Evolutionary conservation across 164 flowering plant genomes (phyloP), one percentile per base, ranked within the genome.

Genomic region (Aristolochia contorta): DNA sequence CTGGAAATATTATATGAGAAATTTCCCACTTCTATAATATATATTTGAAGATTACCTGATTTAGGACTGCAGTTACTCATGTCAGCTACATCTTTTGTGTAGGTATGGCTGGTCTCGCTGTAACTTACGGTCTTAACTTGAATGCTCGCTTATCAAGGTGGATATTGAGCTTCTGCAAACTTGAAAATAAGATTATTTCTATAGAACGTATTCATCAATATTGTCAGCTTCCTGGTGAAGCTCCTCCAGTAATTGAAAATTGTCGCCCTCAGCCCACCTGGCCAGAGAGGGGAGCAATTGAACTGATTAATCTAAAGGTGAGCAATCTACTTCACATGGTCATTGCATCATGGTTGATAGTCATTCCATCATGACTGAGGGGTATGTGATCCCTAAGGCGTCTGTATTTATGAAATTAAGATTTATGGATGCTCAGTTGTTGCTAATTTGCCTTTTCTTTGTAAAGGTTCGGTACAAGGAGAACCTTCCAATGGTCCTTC

Each of bases 31-130:
- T 37, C 10, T 37, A 1, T 37, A 37, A 0, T 37, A 37, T 37
- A 37, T 37, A 37, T 37, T 37, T 10, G 30, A 3, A 37, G 7
- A 37, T 4, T 10, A 37, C 43, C 43, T 37, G 43, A 37, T 37
- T 37, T 4, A 37, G 43, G 12, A 32, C 43, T 37, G 43, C 43
- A 8, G 20, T 51, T 75, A 43, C 64, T 55, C 47, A 23, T 54
- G 1, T 16, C 20, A 16, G 51, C 41, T 59, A 33, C 43, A 69
- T 69, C 47, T 65, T 63, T 52, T 66, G 2, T 70, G 65, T 54
- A 92, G 98, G 96, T 70, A 89, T 92, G 93, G 98, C 98, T 16
- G 98, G 98, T 43, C 91, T 92, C 72, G 98, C 98, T 54, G 97
- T 89, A 59, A 88, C 97, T 12, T 93, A 88, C 72, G 99, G 97